A percentile compares a stretch with the other conserved stretches of the same genome.
These are phyloP conservation scores for Fraxinus baroniana DNA, from an alignment of 305 asterid species.

Conservation along the genomic window DNA sequence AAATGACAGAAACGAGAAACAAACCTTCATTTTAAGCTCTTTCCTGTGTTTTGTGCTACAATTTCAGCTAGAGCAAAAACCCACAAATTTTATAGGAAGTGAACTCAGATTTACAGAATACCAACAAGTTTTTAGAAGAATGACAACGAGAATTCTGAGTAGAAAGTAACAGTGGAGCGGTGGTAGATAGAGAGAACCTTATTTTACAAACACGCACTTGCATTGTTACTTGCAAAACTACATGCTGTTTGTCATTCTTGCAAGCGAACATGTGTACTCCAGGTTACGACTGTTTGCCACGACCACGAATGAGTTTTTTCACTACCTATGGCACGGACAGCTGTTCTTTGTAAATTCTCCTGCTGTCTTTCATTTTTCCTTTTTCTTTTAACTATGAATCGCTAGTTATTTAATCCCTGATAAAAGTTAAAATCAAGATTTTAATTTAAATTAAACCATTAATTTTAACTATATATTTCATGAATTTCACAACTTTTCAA, in stretches of 20 bases:
- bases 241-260: conserved; percentile 2
- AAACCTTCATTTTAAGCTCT: conserved; percentile 29
- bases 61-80: not conserved
- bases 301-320: conserved; percentile 24
- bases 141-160: not conserved
- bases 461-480: too few species aligned
- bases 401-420: not conserved
- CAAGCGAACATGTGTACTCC: conserved; percentile 35
- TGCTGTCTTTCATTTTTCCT: not conserved
- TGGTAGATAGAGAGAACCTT: conserved; percentile 2
- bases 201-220: conserved; percentile 17
- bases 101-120: not conserved
- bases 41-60: not conserved
- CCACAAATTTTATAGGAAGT: not conserved
- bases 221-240: not conserved
- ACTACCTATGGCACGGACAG: conserved; percentile 31
- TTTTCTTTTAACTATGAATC: not conserved
- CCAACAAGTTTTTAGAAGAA: not conserved
- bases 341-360: conserved; percentile 10
- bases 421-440: too few species aligned
- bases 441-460: too few species aligned
- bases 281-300: conserved; percentile 35
- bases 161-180: conserved; percentile 14
- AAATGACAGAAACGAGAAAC: not conserved
- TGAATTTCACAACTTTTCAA: too few species aligned